Evolutionary conservation across 495 filamentous ascomycete genomes (phyloP), one percentile per base, ranked within the genome.

Genomic region (Astrocystis sublimbata): DNA sequence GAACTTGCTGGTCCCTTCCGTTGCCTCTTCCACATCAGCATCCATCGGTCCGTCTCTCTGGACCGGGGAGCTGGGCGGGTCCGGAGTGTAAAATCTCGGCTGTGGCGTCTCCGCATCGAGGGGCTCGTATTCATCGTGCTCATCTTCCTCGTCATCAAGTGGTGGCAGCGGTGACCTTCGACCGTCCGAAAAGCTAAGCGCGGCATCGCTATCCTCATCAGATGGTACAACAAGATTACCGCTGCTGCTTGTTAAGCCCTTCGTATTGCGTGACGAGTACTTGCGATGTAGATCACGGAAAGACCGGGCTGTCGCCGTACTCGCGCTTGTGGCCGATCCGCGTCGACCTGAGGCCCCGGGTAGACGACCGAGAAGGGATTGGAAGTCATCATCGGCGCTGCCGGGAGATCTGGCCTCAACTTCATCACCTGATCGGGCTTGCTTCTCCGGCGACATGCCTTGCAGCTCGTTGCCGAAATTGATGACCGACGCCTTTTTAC

Each of bases 401-500:
- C 54, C 58, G 12, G 60, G 52, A 30, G 70, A 69, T 38, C 23
- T 62, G n/a, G 64, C 38, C 15, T 62, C 58, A 0, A 62, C 55
- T 12, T 77, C 78, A 9, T 79, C 77, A 21, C 70, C 60, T 35
- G 64, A 65, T 9, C 65, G 64, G 8, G 65, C 67, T 23, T 76
- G 73, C 33, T 79, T 76, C 46, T 96, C 92, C 1, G 87, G 81
- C 3, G 89, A 84, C 75, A 94, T 88, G 66, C 83, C 88, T 68
- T 94, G 68, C 81, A 96, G 89, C 65, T 97, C 96, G 38, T 86
- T 88, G 7, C 93, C 93, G 73, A 98, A 96, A 28, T 91, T 96
- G 61, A 98, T 88, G 51, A 98, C 89, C 0, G 92, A 96, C 2
- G 94, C 94, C 73, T 98, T 98, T 79, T 98, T 98, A 57, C 94